Percentiles rank a stretch among this genome's conserved stretches.
These are phyloP conservation scores for Claviceps digitariae DNA, from an alignment of 2,329 filamentous ascomycete genomes.

Conservation along the genomic window DNA sequence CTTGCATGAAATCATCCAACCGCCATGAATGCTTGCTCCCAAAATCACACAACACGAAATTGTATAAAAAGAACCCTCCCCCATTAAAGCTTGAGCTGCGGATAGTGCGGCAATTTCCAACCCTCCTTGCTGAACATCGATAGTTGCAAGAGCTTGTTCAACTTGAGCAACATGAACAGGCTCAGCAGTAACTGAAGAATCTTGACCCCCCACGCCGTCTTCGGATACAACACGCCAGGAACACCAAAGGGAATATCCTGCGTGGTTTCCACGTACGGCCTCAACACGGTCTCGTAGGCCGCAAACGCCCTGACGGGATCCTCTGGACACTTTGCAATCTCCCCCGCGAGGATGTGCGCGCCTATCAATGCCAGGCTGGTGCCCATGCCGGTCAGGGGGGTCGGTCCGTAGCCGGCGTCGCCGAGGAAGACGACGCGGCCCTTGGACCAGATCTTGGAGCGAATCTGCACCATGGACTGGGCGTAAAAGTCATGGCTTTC, in stretches of 20 bases:
- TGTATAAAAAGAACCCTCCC: too few relatives aligned
- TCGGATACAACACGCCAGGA: neutral
- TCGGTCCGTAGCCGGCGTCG: constrained; percentile 35
- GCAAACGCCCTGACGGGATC: neutral
- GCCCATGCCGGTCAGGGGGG: constrained; percentile 33
- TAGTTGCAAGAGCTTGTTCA: neutral
- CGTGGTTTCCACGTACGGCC: neutral
- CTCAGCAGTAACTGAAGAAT: neutral
- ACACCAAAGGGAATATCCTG: neutral
- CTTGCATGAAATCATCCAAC: too few relatives aligned
- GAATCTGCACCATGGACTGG: constrained; percentile 28
- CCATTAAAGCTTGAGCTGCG: neutral
- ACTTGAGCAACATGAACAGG: neutral
- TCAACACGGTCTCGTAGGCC: neutral
- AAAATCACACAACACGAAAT: too few relatives aligned
- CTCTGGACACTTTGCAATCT: neutral
- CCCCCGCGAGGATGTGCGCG: constrained; percentile 33
- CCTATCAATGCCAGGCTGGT: constrained; percentile 30
- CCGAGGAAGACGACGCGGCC: constrained; percentile 31
- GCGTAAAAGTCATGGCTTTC: constrained; percentile 29
- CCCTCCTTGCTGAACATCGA: neutral
- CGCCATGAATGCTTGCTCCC: too few relatives aligned
- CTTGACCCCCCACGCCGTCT: neutral
- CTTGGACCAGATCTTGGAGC: constrained; percentile 21
- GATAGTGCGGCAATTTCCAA: neutral